Base-by-base conservation (phyloP, 2,329 filamentous ascomycete species). In the Arthrobotrys sinensis region DNA sequence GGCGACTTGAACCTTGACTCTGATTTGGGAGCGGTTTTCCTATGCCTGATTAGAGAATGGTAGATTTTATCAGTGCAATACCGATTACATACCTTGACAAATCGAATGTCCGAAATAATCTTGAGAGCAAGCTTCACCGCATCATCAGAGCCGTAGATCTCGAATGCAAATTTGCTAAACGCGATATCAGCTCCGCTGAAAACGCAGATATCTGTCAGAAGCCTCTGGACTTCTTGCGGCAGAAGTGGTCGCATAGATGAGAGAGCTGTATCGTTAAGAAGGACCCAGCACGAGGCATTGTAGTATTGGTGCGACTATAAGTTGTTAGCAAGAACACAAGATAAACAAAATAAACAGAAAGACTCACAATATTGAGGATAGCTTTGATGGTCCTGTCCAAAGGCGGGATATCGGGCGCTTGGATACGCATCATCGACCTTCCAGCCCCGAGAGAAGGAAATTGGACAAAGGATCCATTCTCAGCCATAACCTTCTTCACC, bases 1-100 rank as follows among this genome's bases (percentile, higher is more conserved):
- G 83, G 96, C 96, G 71, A 99, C 91, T 86, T 99, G 96, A 80
- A 99, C 97, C 87, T 98, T 98, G 83, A 99, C 95, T 71, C 94
- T 91, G 84, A 99, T 96, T 84, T 96, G 94, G 83, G 96, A 97
- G 81, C 93, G 92, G 48, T 92, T 90, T 82, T 94, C 92, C 80
- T 78, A 8, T 60, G 43, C 16, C 3, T 6, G 3, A 4, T 53
- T 62, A 40, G 24, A 14, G 7, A 45, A 19, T n/a, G 1, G n/a
- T 8, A 53, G 14, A 7, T 2, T 28, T 28, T 28, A 28, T 16
- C 6, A 66, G 12, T 7, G 5, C 4, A 14, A 24, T n/a, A 12
- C 4, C 3, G 8, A 4, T 10, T 3, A 60, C 55, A 43, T 78
- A 78, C 75, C 67, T 91, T 91, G 77, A 96, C 93, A 82, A 97